Conservation (phyloP, 2,329 filamentous ascomycete species). For the Ophiostoma himal-ulmi region DNA sequence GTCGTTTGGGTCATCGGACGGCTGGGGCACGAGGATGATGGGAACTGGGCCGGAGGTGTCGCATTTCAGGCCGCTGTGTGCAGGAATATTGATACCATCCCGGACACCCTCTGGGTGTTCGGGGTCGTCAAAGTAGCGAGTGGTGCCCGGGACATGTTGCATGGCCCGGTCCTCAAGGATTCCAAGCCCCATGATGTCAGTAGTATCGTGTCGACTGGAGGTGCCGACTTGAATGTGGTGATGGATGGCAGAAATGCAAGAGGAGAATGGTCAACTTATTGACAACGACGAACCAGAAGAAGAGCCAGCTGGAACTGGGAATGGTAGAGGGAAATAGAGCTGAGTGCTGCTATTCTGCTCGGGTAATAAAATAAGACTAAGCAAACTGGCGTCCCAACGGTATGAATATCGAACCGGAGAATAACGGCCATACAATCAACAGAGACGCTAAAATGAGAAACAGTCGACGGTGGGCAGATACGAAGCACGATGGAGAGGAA, state of each 20-base stretch:
- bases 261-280: background rate
- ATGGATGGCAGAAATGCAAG: background rate
- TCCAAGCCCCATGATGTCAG: constrained; percentile 57
- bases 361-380: too few relatives aligned
- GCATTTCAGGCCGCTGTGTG: constrained; percentile 56
- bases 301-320: background rate
- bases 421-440: background rate
- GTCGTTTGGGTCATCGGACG: constrained; percentile 85
- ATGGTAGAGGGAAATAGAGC: background rate
- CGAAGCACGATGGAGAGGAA: background rate
- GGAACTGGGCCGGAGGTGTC: constrained; percentile 60
- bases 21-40: constrained; percentile 79
- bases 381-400: background rate
- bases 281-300: background rate
- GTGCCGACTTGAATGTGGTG: background rate
- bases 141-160: constrained; percentile 66
- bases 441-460: background rate
- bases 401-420: background rate
- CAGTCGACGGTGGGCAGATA: background rate
- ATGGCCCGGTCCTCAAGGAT: constrained; percentile 63
- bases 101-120: constrained; percentile 41
- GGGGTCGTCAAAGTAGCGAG: constrained; percentile 58
- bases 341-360: too few relatives aligned
- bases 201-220: background rate
- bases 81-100: constrained; percentile 30